Base-by-base conservation (phyloP, 768 basidiomycete genomes). In the Amanita pseudoporphyria region DNA sequence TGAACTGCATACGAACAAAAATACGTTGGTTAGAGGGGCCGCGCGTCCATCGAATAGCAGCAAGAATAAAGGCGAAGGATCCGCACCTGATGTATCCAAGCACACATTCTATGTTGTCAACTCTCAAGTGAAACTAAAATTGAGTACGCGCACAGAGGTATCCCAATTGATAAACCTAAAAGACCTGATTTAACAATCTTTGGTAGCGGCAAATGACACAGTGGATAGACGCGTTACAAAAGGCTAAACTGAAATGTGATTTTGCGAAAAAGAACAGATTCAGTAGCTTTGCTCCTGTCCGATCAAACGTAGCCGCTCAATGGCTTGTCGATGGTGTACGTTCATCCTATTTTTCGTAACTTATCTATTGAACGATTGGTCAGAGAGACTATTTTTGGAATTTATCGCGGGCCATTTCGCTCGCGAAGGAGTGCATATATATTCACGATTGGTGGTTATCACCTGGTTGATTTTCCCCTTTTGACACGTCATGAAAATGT, bases 371-470 rank as follows among this genome's bases (percentile, higher is more conserved):
- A 44, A 22, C 24, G n/a, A 28, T 19, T 32, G 9, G n/a, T 22
- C 33, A 94, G 87, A 82, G 95, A 9, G 95, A 99, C 63, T 99
- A 99, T 61, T 95, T 92, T 67, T 99, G 95, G 96, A 95, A 94
- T 60, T 69, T 99, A 19, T 90, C 89, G 19, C 78, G 90, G 35
- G 95, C 95, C 0, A 84, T 99, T 41, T 72, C 88, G 21, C 75
- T 96, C 57, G 95, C 95, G 0, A 84, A 83, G 62, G 84, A 91
- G 58, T 74, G 69, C 39, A 92, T 96, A 49, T 94, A 92, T 61
- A 96, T 97, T 32, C 96, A 98, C 61, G 95, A 95, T 65, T 97
- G 95, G 95, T 98, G 95, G 96, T 69, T 93, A 19, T 90, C 90
- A 21, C 91, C 90, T 3, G 84, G 88, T 88, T 60, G 47, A 58